Base-by-base conservation (phyloP, 192 early-diverging fungal genomes). In the Mortierella alpina region DNA sequence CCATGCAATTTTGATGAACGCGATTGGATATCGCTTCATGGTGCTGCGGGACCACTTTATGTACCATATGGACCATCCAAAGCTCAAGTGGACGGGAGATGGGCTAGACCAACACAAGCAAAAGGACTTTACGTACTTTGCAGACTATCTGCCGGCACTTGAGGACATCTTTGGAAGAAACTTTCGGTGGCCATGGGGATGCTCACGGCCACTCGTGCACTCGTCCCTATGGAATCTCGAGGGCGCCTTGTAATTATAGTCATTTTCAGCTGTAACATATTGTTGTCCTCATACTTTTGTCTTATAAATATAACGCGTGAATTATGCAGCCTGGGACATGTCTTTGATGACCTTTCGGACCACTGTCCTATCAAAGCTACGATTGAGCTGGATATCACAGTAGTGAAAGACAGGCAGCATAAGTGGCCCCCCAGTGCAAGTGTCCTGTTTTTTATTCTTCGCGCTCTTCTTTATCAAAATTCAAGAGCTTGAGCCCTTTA, bases 131-230 rank as follows among this genome's bases (percentile, higher is more conserved):
- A 87, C 78, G 2, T 87, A 87, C 52, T 89, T 89, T 70, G 71
- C 55, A 17, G 82, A 74, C 20, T 89, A 82, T 59, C 48, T 84
- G 42, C 83, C 69, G 6, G 83, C 82, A 47, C 69, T 89, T 46
- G 73, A 86, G 50, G 53, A 18, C 9, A 67, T 84, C 7, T 87
- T 86, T 68, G 86, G 88, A 0, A 72, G 17, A 3, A 79, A 66
- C 42, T 82, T 79, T 66, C 73, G 86, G 9, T 89, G 86, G 86
- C 88, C 88, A 15, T 68, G 83, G 42, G 88, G 86, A 52, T 89
- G 88, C 49, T 82, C 88, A 1, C 66, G 57, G 12, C 81, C 84
- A 23, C 61, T 87, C 14, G 83, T 85, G 52, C 71, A 74, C 57
- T 83, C 82, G 23, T 85, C 84, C 56, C 75, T 69, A 68, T 58